These are phyloP conservation scores for Trichoderma hamatum DNA, from an alignment of 2,329 filamentous ascomycete genomes.

Conservation along the genomic window DNA sequence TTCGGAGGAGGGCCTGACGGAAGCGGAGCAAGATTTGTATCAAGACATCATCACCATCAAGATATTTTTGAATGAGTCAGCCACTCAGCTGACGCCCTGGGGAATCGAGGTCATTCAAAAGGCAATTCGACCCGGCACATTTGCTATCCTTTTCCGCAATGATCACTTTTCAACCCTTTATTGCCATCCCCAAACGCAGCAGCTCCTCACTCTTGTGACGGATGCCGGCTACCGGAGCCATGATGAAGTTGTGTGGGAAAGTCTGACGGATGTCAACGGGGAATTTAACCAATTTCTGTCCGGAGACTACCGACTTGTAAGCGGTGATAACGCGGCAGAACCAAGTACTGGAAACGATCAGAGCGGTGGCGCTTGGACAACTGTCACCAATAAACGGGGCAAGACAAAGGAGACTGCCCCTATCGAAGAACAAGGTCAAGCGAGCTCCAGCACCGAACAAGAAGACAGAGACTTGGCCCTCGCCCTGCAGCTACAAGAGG, in stretches of 20 bases:
- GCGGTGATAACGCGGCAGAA: slow-evolving; percentile 46
- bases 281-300: slow-evolving; percentile 81
- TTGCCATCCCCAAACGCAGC: slow-evolving; percentile 76
- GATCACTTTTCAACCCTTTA: slow-evolving; percentile 96
- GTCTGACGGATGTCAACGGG: slow-evolving; percentile 83
- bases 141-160: slow-evolving; percentile 93
- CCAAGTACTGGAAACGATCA: slow-evolving; percentile 31
- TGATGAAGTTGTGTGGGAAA: slow-evolving; percentile 95
- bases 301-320: slow-evolving; percentile 87
- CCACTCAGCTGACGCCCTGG: slow-evolving; percentile 83
- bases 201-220: slow-evolving; percentile 83
- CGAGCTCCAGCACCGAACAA: slow-evolving; percentile 59
- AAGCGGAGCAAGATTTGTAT: slow-evolving; percentile 76
- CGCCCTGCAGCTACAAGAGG: slow-evolving; percentile 89
- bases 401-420: slow-evolving; percentile 36
- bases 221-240: slow-evolving; percentile 88
- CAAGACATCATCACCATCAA: slow-evolving; percentile 86
- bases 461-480: slow-evolving; percentile 87
- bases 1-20: slow-evolving; percentile 56
- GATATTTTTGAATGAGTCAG: slow-evolving; percentile 74
- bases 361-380: slow-evolving; percentile 56
- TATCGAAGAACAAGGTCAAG: slow-evolving; percentile 33
- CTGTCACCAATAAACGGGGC: slow-evolving; percentile 47
- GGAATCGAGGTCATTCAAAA: slow-evolving; percentile 76
- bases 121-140: slow-evolving; percentile 72